Conservation (phyloP, 2,329 filamentous ascomycete species). For the Pseudocercospora vitis region DNA sequence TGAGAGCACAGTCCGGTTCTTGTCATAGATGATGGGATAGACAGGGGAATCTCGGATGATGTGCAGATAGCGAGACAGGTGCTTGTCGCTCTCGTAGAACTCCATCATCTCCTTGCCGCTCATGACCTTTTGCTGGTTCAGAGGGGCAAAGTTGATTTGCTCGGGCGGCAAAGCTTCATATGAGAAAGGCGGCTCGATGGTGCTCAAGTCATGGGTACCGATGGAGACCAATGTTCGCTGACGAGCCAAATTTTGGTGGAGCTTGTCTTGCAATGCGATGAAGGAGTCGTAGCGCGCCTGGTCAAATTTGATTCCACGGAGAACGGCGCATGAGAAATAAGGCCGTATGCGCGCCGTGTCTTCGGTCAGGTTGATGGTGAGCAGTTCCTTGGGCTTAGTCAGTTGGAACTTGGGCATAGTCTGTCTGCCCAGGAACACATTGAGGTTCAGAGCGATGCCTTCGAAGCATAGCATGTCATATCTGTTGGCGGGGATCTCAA, state of each 20-base stretch:
- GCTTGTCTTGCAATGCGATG: conserved; percentile 95
- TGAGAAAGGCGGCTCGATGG: conserved; percentile 88
- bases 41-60: conserved; percentile 93
- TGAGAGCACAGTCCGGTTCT: conserved; percentile 82
- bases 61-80: conserved; percentile 84
- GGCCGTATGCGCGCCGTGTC: conserved; percentile 77
- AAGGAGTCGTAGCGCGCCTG: conserved; percentile 92
- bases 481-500: conserved; percentile 92
- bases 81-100: conserved; percentile 92
- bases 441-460: conserved; percentile 91
- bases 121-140: conserved; percentile 92
- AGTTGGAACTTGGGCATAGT: conserved; percentile 77
- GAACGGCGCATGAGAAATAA: conserved; percentile 82
- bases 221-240: conserved; percentile 94
- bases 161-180: conserved; percentile 92
- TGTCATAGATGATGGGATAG: conserved; percentile 94
- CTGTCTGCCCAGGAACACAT: conserved; percentile 82
- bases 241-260: conserved; percentile 92
- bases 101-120: conserved; percentile 84
- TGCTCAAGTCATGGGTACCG: conserved; percentile 94
- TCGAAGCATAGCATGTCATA: conserved; percentile 96
- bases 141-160: conserved; percentile 83
- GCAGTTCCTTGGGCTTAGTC: conserved; percentile 67
- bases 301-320: conserved; percentile 89
- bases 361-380: conserved; percentile 70